Evolutionary conservation across 345 rosid species (phyloP).

Genomic region (Lepidium didymum): DNA sequence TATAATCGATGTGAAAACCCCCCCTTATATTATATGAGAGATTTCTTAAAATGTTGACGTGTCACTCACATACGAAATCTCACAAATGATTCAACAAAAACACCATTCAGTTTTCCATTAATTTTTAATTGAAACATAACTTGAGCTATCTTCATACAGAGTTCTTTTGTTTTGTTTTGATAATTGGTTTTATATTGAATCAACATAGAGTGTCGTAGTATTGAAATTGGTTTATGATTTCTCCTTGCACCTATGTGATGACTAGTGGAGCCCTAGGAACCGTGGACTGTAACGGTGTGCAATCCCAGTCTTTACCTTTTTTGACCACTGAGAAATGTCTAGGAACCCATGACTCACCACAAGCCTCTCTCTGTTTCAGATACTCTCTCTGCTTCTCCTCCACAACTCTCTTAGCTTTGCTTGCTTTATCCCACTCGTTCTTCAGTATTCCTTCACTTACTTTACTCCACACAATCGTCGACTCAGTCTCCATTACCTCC

Average conservation of each 20-base stretch:
- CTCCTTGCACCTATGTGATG: background rate
- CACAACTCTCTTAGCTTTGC: constrained; percentile 49
- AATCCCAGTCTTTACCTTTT: constrained; percentile 49
- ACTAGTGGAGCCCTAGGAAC: constrained; percentile 62
- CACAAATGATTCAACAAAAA: too few species aligned
- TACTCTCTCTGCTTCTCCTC: constrained; percentile 62
- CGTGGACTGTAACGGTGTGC: constrained; percentile 37
- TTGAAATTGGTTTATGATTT: background rate
- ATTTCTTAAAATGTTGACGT: too few species aligned
- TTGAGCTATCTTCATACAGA: too few species aligned
- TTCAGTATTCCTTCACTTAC: constrained; percentile 50
- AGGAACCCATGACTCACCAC: constrained; percentile 56
- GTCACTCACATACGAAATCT: too few species aligned
- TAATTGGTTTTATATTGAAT: too few species aligned
- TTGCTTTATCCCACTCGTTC: constrained; percentile 68
- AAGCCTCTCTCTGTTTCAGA: constrained; percentile 39
- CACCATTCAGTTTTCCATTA: too few species aligned
- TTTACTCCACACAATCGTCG: constrained; percentile 59
- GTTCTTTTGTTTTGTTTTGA: too few species aligned
- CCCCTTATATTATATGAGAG: too few species aligned
- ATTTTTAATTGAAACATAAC: too few species aligned
- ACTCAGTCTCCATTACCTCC: constrained; percentile 50
- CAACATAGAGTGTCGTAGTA: background rate
- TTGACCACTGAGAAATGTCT: constrained; percentile 42
- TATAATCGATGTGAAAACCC: too few species aligned